phyloP scores from a whole-genome alignment of 2,329 filamentous ascomycete species.

The Intubia oerlemansii region DNA sequence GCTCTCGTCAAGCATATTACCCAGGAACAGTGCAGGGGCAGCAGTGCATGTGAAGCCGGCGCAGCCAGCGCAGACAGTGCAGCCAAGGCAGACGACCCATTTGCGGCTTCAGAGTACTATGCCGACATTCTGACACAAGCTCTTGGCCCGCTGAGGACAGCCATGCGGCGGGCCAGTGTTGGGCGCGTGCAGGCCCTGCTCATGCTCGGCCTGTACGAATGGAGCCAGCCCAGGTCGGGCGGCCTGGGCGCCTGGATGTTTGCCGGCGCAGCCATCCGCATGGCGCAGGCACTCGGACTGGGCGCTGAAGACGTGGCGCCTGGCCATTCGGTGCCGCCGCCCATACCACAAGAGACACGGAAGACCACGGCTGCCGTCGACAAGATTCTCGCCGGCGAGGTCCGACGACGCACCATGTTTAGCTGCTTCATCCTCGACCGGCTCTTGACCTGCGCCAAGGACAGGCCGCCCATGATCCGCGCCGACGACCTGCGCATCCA shows the following conservation, averaged over 20 bases:
- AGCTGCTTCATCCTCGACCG: slow-evolving; percentile 55
- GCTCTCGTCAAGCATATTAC: slow-evolving; percentile 33
- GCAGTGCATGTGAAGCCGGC: too few relatives aligned
- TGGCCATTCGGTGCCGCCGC: too few relatives aligned
- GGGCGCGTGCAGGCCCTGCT: slow-evolving; percentile 45
- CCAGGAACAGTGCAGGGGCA: too few relatives aligned
- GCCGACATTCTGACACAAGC: slow-evolving; percentile 33
- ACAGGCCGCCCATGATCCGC: slow-evolving; percentile 35
- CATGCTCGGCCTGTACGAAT: slow-evolving; percentile 53
- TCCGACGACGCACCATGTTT: slow-evolving; percentile 49
- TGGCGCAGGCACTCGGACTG: slow-evolving; percentile 39
- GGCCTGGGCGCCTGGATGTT: slow-evolving; percentile 44
- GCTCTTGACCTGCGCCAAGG: slow-evolving; percentile 42
- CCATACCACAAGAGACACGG: too few relatives aligned
- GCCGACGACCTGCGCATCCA: slow-evolving; percentile 40
- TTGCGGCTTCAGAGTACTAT: slow-evolving; percentile 41
- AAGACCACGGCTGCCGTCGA: too few relatives aligned
- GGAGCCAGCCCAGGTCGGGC: slow-evolving; percentile 35
- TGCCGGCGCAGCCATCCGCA: slow-evolving; percentile 40
- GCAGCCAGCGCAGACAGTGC: too few relatives aligned
- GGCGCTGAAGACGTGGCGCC: slow-evolving; percentile 30
- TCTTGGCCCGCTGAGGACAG: slow-evolving; percentile 23
- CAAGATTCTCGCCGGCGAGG: slow-evolving; percentile 36
- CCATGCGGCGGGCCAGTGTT: slow-evolving; percentile 30
- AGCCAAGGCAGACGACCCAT: too few relatives aligned